Percentiles rank a stretch among this genome's conserved stretches.
Evolutionary conservation across 768 basidiomycete species (phyloP).

Genomic region (Suillus decipiens): DNA sequence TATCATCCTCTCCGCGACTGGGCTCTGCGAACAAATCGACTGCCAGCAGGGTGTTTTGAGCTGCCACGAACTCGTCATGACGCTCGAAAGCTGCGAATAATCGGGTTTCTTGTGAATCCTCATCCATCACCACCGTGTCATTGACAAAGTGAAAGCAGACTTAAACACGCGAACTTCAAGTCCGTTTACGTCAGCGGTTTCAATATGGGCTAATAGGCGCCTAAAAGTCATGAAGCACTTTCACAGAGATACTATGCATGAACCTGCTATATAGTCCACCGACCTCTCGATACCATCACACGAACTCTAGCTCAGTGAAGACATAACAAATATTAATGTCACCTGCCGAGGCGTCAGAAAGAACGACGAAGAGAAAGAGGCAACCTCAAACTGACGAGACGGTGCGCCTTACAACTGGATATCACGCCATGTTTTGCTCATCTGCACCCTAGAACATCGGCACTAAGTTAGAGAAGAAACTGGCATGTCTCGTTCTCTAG

Average conservation of each 20-base stretch:
- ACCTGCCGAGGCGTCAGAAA: conserved; percentile 10
- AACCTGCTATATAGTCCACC: neutral
- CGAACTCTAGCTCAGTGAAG: neutral
- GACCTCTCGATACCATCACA: neutral
- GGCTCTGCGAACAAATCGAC: conserved; percentile 47
- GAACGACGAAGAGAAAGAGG: conserved; percentile 47
- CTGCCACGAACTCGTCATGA: conserved; percentile 55
- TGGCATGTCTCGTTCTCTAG: conserved; percentile 43
- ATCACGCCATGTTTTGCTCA: conserved; percentile 4
- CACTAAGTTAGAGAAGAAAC: conserved; percentile 50
- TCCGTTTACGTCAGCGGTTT: conserved; percentile 6
- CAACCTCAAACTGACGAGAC: conserved; percentile 31
- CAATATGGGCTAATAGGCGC: neutral
- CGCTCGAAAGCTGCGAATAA: conserved; percentile 61
- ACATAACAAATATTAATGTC: conserved; percentile 7
- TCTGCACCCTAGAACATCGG: conserved; percentile 29
- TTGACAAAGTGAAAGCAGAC: neutral
- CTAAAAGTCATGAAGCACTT: neutral
- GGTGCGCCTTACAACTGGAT: conserved; percentile 21
- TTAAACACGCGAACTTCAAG: conserved; percentile 24
- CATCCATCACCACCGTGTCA: conserved; percentile 32
- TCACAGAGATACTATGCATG: neutral
- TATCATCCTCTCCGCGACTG: conserved; percentile 42
- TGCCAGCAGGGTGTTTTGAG: conserved; percentile 53
- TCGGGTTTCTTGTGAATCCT: conserved; percentile 45